Evolutionary conservation across 208 protist genomes (phyloP).

Genomic region (Acanthamoeba triangularis): DNA sequence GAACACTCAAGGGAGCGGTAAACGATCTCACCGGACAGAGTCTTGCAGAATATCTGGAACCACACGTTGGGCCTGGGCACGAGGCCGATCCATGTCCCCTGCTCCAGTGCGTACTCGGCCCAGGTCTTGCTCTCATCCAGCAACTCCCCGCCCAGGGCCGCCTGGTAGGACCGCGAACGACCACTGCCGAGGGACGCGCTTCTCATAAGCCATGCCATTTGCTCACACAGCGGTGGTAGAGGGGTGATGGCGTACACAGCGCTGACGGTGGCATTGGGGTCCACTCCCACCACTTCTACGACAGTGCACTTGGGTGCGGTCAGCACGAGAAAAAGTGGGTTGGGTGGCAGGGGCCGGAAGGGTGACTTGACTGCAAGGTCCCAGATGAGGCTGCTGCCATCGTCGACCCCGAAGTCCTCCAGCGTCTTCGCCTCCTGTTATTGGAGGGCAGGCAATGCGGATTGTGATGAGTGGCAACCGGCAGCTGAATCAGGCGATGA

Average conservation of each 20-base stretch:
- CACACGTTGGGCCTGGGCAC: not conserved
- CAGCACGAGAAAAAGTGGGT: not conserved
- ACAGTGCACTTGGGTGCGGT: not conserved
- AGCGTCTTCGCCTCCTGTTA: not conserved
- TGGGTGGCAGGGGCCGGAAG: not conserved
- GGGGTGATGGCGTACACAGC: not conserved
- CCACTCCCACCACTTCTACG: not conserved
- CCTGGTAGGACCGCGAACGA: not conserved
- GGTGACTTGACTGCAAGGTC: not conserved
- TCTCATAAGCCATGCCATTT: not conserved
- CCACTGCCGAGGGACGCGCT: not conserved
- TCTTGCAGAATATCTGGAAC: slow-evolving; percentile 27
- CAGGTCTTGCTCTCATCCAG: not conserved
- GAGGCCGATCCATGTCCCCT: not conserved
- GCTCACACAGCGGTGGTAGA: not conserved
- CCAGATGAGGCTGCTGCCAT: not conserved
- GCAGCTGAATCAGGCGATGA: not conserved
- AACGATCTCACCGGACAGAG: not conserved
- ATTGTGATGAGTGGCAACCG: not conserved
- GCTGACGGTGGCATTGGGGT: not conserved
- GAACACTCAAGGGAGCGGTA: not conserved
- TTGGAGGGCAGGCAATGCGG: no score
- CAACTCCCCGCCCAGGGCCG: not conserved
- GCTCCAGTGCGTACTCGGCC: not conserved
- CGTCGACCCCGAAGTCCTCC: not conserved